A percentile compares a stretch with the other conserved stretches of the same genome.
phyloP scores from a whole-genome alignment of 345 rosid genomes.

The Populus davidiana region DNA sequence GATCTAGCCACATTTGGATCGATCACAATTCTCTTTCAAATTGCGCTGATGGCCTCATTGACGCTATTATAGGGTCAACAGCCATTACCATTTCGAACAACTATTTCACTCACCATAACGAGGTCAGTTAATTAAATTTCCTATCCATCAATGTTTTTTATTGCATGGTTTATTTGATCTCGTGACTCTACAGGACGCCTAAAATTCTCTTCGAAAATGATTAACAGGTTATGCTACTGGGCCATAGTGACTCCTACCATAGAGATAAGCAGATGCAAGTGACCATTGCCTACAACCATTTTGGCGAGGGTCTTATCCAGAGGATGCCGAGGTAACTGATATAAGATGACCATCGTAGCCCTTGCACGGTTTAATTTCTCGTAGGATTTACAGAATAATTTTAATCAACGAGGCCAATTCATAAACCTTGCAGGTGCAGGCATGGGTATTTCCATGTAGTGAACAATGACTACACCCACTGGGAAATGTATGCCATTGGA shows the following conservation, averaged over 20 bases:
- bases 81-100: conserved; percentile 29
- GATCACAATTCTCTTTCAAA: conserved; percentile 86
- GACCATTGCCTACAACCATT: conserved; percentile 30
- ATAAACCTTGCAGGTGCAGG: conserved; percentile 18
- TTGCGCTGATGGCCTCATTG: conserved; percentile 26
- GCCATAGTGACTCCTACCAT: conserved; percentile 23
- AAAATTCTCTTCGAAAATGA: not conserved
- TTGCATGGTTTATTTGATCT: not conserved
- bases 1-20: conserved; percentile 65
- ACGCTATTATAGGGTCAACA: conserved; percentile 29
- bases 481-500: conserved; percentile 32
- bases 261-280: conserved; percentile 30
- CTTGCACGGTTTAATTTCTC: not conserved
- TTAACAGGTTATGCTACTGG: conserved; percentile 23
- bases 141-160: not conserved
- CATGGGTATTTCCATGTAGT: conserved; percentile 30
- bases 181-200: not conserved
- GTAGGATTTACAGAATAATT: not conserved
- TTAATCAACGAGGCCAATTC: not conserved
- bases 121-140: not conserved
- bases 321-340: conserved; percentile 27
- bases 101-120: conserved; percentile 29
- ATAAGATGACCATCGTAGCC: not conserved
- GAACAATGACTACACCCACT: conserved; percentile 29
- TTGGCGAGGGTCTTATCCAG: conserved; percentile 29